Percentiles rank a stretch among this genome's conserved stretches.
These are phyloP conservation scores for Myriosclerotinia duriaeana DNA, from an alignment of 2,329 filamentous ascomycete species.

Conservation along the genomic window DNA sequence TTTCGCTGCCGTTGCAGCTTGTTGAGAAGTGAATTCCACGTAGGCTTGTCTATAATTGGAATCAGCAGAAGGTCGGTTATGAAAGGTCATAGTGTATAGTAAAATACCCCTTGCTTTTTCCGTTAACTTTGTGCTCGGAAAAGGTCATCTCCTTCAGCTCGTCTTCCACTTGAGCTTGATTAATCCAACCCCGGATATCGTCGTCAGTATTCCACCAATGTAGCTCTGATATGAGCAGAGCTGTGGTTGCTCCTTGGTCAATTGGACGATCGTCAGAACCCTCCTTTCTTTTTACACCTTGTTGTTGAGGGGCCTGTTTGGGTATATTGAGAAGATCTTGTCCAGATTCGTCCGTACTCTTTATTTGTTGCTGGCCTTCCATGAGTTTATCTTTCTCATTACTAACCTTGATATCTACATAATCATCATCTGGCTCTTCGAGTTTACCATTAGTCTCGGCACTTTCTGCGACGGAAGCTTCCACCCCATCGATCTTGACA, in stretches of 20 bases:
- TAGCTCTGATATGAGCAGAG: constrained; percentile 83
- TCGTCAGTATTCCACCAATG: constrained; percentile 98
- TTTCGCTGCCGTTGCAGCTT: constrained; percentile 84
- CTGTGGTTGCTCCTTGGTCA: constrained; percentile 62
- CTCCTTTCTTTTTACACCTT: constrained; percentile 62
- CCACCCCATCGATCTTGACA: constrained; percentile 42
- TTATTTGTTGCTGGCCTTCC: constrained; percentile 45
- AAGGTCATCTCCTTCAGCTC: constrained; percentile 93
- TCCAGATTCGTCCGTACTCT: constrained; percentile 45
- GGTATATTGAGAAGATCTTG: constrained; percentile 41
- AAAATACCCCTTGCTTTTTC: constrained; percentile 92
- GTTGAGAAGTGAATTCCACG: constrained; percentile 77
- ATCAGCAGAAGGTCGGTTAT: neutral
- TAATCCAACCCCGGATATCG: constrained; percentile 84
- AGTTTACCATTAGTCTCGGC: constrained; percentile 34
- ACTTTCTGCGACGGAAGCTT: constrained; percentile 31
- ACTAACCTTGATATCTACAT: constrained; percentile 46
- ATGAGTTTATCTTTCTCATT: constrained; percentile 39
- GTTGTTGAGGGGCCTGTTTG: constrained; percentile 46
- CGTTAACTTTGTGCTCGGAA: constrained; percentile 98
- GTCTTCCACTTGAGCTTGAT: constrained; percentile 74
- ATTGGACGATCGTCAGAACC: constrained; percentile 58
- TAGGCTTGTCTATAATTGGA: constrained; percentile 61
- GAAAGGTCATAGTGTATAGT: neutral
- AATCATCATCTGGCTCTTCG: constrained; percentile 45